These are phyloP conservation scores for Fusarium napiforme DNA, from an alignment of 2,329 filamentous ascomycete species.

Conservation along the genomic window DNA sequence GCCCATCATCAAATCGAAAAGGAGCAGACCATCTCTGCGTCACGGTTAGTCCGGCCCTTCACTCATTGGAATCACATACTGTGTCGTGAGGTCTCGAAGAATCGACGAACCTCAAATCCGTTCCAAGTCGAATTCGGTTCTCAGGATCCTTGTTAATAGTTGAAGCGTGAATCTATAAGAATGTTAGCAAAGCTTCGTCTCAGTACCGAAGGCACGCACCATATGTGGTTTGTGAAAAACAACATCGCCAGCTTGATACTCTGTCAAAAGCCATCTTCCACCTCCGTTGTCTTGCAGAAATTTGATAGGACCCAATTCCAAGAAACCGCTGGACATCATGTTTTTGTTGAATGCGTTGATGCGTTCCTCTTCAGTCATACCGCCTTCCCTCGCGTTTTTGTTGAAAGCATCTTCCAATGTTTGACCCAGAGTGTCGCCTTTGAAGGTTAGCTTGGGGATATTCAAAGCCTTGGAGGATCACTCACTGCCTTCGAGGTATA, in stretches of 20 bases:
- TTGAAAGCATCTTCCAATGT: slow-evolving; percentile 12
- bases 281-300: slow-evolving; percentile 46
- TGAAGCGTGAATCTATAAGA: slow-evolving; percentile 14
- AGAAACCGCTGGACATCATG: slow-evolving; percentile 66
- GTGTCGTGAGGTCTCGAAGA: slow-evolving; percentile 23
- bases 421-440: slow-evolving; percentile 18
- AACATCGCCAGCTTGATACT: slow-evolving; percentile 55
- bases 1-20: slow-evolving; percentile 5
- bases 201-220: neutral
- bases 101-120: slow-evolving; percentile 28
- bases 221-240: slow-evolving; percentile 50
- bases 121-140: slow-evolving; percentile 25
- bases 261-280: slow-evolving; percentile 50
- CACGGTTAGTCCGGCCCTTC: neutral
- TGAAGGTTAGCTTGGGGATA: neutral
- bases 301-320: slow-evolving; percentile 59
- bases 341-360: slow-evolving; percentile 66
- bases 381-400: slow-evolving; percentile 50
- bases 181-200: neutral
- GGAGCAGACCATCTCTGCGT: slow-evolving; percentile 10
- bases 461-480: neutral
- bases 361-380: slow-evolving; percentile 63
- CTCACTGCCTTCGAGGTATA: slow-evolving; percentile 28
- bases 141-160: slow-evolving; percentile 25
- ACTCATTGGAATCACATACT: neutral